Evolutionary conservation across 2,329 filamentous ascomycete species (phyloP), one percentile per base, ranked within the genome.

Genomic region (Lachnellula arida): DNA sequence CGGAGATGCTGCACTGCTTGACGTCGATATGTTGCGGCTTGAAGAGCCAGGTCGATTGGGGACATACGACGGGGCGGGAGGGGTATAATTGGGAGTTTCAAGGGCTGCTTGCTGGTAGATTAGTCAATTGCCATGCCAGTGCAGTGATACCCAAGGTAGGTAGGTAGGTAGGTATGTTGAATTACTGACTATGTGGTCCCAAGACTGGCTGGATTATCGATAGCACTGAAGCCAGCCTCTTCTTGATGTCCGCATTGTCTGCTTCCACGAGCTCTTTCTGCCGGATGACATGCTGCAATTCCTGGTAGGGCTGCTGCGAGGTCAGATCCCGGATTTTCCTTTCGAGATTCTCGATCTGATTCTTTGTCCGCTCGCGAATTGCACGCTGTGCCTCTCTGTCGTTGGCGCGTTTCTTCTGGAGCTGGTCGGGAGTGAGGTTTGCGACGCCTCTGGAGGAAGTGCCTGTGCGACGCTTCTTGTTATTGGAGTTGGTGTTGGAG

Each of bases 351-450:
- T 95, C 89, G 67, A 96, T 96, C 72, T 91, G 89, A 68, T 88
- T 84, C 75, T 91, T 93, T 40, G 91, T 96, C 65, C 91, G 82
- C 71, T 91, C 89, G 49, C 91, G 81, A 61, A 96, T 96, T 40
- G 90, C 90, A 46, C 91, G 82, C 74, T 96, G 91, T 40, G 91
- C 91, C 73, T 96, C 90, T 60, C 91, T 84, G 72, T 96, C 91
- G 75, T 96, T 96, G 67, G 90, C 90, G 61, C 92, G 81, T 77
- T 96, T 97, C 72, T 91, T 88, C 32, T 88, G 89, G 57, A 96
- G 81, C 73, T 96, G 92, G 59, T 92, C 88, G 5, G 91, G 88
- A 11, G 90, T 95, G 69, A 96, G 80, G 68, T 90, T 94, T 60
- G 91, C 91, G 55, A 96, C 91, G 17, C 85, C 84, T 50, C 85